Evolutionary conservation across 495 filamentous ascomycete genomes (phyloP).

Genomic region (Podospora tetraspora): DNA sequence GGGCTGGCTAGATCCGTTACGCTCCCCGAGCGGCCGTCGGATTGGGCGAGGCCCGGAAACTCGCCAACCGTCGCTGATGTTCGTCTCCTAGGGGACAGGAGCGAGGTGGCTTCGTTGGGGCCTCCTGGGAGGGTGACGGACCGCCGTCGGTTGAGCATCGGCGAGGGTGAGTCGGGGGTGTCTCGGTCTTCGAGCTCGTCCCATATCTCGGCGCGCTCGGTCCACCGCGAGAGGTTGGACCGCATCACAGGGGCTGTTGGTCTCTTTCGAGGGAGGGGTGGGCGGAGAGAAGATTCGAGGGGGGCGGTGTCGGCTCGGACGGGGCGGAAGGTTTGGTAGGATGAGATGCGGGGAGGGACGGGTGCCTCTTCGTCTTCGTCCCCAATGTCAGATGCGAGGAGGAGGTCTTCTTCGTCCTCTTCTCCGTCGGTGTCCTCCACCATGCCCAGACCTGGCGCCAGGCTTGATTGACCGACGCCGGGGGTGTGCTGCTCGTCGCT

Average conservation of each 20-base stretch:
- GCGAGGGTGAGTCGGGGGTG: slow-evolving; percentile 31
- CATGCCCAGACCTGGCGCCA: slow-evolving; percentile 66
- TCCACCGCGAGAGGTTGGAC: slow-evolving; percentile 39
- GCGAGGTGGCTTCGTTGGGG: slow-evolving; percentile 24
- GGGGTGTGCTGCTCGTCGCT: slow-evolving; percentile 61
- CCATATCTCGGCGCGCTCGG: slow-evolving; percentile 61
- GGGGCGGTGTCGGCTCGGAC: slow-evolving; percentile 10
- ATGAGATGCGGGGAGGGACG: slow-evolving; percentile 24
- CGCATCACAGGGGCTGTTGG: slow-evolving; percentile 28
- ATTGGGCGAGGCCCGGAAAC: slow-evolving; percentile 22
- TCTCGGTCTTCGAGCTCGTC: slow-evolving; percentile 59
- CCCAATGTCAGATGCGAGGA: slow-evolving; percentile 36
- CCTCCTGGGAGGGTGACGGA: slow-evolving; percentile 35
- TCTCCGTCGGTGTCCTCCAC: slow-evolving; percentile 60
- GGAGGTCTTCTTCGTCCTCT: slow-evolving; percentile 41
- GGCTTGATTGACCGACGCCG: slow-evolving; percentile 53
- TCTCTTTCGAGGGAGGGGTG: slow-evolving; percentile 18
- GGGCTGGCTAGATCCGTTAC: slow-evolving; percentile 16
- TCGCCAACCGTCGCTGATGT: slow-evolving; percentile 20
- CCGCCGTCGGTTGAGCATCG: slow-evolving; percentile 27
- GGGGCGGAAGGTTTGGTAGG: slow-evolving; percentile 43
- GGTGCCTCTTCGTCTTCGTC: slow-evolving; percentile 31
- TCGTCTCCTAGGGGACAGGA: slow-evolving; percentile 22
- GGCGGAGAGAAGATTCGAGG: slow-evolving; percentile 6
- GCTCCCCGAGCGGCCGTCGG: slow-evolving; percentile 14